Evolutionary conservation across 805 yeast genomes (phyloP).

Genomic region (Maudiozyma barnettii): DNA sequence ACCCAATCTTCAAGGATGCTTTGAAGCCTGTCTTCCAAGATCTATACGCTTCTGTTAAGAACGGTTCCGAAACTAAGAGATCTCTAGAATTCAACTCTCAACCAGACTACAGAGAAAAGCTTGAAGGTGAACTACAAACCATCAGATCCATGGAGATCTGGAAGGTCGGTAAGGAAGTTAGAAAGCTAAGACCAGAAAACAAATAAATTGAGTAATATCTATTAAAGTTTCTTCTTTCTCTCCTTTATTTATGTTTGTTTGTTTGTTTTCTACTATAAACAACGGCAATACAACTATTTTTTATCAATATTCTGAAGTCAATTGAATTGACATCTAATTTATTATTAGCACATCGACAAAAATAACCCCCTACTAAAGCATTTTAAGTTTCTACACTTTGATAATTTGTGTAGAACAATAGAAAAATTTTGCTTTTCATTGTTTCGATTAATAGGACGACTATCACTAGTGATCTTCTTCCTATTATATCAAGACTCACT

Average conservation of each 20-base stretch:
- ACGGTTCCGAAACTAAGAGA: conserved; percentile 96
- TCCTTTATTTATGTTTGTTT: too few species aligned
- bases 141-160: conserved; percentile 99
- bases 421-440: too few species aligned
- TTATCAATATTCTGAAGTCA: conserved; percentile 14
- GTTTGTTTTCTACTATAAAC: too few species aligned
- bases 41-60: conserved; percentile 87
- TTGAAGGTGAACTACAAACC: conserved; percentile 84
- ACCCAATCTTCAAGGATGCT: conserved; percentile 97
- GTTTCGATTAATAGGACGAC: too few species aligned
- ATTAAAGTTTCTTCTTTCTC: too few species aligned
- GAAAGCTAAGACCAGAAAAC: conserved; percentile 99
- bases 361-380: neutral
- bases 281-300: neutral
- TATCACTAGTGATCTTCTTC: too few species aligned
- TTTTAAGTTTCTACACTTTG: too few species aligned
- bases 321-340: conserved; percentile 23
- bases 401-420: too few species aligned
- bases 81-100: conserved; percentile 98
- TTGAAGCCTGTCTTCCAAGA: conserved; percentile 97
- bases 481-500: too few species aligned
- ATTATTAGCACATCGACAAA: neutral
- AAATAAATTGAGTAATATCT: conserved; percentile 43
- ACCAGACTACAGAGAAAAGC: conserved; percentile 93
- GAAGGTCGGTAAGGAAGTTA: conserved; percentile 98